Base-by-base conservation (phyloP, 805 yeast genomes). In the Wickerhamiella occidentalis region DNA sequence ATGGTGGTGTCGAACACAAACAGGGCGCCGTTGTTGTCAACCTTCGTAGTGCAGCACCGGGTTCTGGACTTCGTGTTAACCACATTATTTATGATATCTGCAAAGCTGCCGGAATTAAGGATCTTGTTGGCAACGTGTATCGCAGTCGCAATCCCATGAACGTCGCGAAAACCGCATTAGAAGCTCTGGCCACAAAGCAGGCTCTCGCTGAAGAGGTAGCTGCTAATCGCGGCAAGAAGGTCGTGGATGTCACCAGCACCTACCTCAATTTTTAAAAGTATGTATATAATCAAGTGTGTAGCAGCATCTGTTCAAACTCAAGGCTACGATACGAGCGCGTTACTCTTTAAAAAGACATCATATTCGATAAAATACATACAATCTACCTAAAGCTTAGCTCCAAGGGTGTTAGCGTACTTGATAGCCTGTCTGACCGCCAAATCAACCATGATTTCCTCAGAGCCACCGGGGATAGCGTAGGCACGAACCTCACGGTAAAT, bases 81-180 rank as follows among this genome's bases (percentile, higher is more conserved):
- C 94, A 85, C 56, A 78, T 82, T 64, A 80, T 92, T 55, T 86
- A 81, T 60, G 96, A 87, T 68, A 78, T 92, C 51, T 88, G 96
- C 66, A 84, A 82, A 63, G 79, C 87, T 52, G 95, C 88, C 1
- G 98, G 98, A 54, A 86, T 92, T 65, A 84, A 82, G 66, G 98
- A 92, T 68, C 70, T 92, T 60, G 78, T 87, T 59, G 96, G 94
- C 3, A 90, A 90, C 63, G 84, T 90, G 44, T 85, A 83, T 72
- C 82, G 87, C 61, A 85, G 95, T 33, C 78, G 97, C 72, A 92
- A 90, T 69, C 82, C 82, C 47, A 86, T 92, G 94, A 88, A 88
- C 66, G 94, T 88, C 45, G 85, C 85, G 51, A 87, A 88, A 69
- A 92, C 90, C 40, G 76, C 88, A 47, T 72, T 88, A 52, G 94